Evolutionary conservation across 176 grass and related monocot genomes (phyloP).

Genomic region (Oryza brachyantha): DNA sequence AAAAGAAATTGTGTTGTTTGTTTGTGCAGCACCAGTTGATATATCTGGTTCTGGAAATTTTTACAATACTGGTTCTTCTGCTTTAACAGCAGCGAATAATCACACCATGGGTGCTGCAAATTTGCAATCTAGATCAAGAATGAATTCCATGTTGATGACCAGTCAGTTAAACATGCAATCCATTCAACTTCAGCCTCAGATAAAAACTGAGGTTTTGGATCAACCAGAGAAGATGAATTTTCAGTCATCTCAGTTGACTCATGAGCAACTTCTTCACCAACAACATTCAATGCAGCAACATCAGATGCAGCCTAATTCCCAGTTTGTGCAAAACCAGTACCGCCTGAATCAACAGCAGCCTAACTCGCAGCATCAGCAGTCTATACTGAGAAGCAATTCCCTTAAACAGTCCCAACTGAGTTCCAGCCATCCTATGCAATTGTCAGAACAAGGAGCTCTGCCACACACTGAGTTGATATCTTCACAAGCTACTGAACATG

Average conservation of each 20-base stretch:
- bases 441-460: slow-evolving; percentile 59
- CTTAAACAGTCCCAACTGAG: slow-evolving; percentile 56
- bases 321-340: slow-evolving; percentile 67
- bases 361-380: slow-evolving; percentile 55
- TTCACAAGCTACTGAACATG: slow-evolving; percentile 57
- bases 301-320: slow-evolving; percentile 60
- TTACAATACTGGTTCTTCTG: slow-evolving; percentile 58
- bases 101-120: slow-evolving; percentile 55
- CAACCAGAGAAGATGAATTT: slow-evolving; percentile 70
- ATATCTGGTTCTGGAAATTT: slow-evolving; percentile 64
- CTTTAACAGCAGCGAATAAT: slow-evolving; percentile 61
- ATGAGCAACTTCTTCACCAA: slow-evolving; percentile 57
- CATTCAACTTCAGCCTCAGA: slow-evolving; percentile 57
- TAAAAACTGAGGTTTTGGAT: slow-evolving; percentile 80
- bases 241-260: slow-evolving; percentile 59
- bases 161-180: slow-evolving; percentile 77
- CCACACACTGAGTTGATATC: slow-evolving; percentile 54
- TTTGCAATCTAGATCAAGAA: slow-evolving; percentile 69
- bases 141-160: slow-evolving; percentile 50
- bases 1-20: slow-evolving; percentile 15
- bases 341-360: slow-evolving; percentile 60
- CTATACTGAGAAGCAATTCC: slow-evolving; percentile 51
- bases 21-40: slow-evolving; percentile 49
- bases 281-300: slow-evolving; percentile 68
- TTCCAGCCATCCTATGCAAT: slow-evolving; percentile 57